Conservation (phyloP, 495 filamentous ascomycete genomes). For the Schizothecium vesticola region DNA sequence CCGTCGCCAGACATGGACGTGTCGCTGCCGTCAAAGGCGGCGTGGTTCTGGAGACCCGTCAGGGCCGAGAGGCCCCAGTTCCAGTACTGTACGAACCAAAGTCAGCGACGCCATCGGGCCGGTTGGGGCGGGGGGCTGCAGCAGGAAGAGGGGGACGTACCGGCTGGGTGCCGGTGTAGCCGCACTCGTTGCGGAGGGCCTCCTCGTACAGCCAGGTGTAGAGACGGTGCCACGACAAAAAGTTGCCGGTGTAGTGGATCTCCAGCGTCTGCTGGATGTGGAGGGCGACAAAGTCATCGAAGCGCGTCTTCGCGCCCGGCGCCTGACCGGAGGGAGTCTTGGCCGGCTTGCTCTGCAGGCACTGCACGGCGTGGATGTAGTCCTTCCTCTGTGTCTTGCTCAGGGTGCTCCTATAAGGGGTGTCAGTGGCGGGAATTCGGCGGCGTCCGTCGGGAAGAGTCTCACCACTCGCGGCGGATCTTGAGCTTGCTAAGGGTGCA, state of each 20-base stretch:
- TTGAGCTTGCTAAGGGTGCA: constrained; percentile 9
- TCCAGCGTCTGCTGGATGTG: constrained; percentile 60
- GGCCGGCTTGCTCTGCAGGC: constrained; percentile 48
- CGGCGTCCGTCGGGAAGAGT: not conserved
- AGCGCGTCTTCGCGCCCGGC: constrained; percentile 39
- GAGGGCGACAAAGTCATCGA: constrained; percentile 62
- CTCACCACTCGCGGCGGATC: constrained; percentile 10
- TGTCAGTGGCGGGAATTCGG: not conserved
- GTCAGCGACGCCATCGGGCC: not conserved
- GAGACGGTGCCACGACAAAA: constrained; percentile 67
- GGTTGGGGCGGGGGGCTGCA: not conserved
- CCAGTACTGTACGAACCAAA: constrained; percentile 16
- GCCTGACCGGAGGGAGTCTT: constrained; percentile 28
- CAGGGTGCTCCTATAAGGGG: constrained; percentile 35
- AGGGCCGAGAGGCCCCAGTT: constrained; percentile 19
- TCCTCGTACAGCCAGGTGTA: constrained; percentile 60
- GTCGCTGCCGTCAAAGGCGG: constrained; percentile 26
- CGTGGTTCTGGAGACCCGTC: constrained; percentile 34
- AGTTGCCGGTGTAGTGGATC: constrained; percentile 61
- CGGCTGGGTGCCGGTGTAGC: constrained; percentile 54
- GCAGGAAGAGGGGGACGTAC: not conserved
- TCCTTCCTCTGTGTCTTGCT: constrained; percentile 38
- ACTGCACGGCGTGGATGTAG: constrained; percentile 60
- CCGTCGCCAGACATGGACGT: constrained; percentile 21
- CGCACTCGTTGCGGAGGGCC: constrained; percentile 64